Conservation (phyloP, 2,329 filamentous ascomycete genomes). For the Diaporthe vaccinii region DNA sequence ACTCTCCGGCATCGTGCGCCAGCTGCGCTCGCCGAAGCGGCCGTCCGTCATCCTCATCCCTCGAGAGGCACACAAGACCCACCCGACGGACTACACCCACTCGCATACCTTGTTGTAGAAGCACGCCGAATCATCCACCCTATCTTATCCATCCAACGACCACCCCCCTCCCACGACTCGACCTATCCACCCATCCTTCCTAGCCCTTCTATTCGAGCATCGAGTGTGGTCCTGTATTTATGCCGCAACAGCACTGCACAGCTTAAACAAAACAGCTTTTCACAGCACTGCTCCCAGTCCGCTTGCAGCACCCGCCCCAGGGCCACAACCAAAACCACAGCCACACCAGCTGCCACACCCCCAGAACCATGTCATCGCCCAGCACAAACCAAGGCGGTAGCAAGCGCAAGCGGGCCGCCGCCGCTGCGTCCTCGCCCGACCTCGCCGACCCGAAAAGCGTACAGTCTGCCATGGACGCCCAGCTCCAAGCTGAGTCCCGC, state of each 20-base stretch:
- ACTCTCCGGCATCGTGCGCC: not conserved
- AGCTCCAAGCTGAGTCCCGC: slow-evolving; percentile 80
- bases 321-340: slow-evolving; percentile 18
- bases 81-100: slow-evolving; percentile 27
- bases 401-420: slow-evolving; percentile 85
- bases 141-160: slow-evolving; percentile 27
- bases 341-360: slow-evolving; percentile 33
- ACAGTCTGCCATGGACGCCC: slow-evolving; percentile 56
- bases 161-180: slow-evolving; percentile 25
- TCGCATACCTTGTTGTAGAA: slow-evolving; percentile 29
- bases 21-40: slow-evolving; percentile 17
- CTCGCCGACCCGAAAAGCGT: slow-evolving; percentile 46
- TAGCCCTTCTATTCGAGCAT: slow-evolving; percentile 1
- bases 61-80: slow-evolving; percentile 5
- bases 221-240: not conserved
- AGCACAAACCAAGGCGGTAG: slow-evolving; percentile 64
- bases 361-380: slow-evolving; percentile 68
- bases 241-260: slow-evolving; percentile 2
- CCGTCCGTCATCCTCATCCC: slow-evolving; percentile 10
- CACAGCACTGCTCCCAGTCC: slow-evolving; percentile 22
- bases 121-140: slow-evolving; percentile 36
- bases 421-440: slow-evolving; percentile 61
- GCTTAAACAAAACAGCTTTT: slow-evolving; percentile 12
- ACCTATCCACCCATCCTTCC: slow-evolving; percentile 11
- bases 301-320: slow-evolving; percentile 3